Base-by-base conservation (phyloP, 1,139 yeast genomes). In the Blastobotrys serpentis region DNA sequence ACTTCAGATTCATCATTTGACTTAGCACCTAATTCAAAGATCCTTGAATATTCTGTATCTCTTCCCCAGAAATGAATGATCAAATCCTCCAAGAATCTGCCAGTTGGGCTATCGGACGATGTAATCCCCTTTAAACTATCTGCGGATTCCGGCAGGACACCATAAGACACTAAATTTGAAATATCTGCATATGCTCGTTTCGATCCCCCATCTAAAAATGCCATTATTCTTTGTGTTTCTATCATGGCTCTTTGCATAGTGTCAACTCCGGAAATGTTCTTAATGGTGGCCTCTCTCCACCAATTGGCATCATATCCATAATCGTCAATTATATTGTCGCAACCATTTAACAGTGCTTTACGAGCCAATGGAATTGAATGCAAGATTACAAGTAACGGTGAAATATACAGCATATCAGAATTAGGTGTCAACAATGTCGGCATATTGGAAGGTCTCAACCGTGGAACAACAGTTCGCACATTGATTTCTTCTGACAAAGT, bases 201-300 rank as follows among this genome's bases (percentile, higher is more conserved):
- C 0, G 79, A 69, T 14, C 56, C 60, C 3, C 70, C 72, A 32
- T 70, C 74, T 40, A 76, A 55, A 56, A 74, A 75, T 1, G 74
- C 78, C 52, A 75, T 64, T 13, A 71, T 44, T 48, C 78, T 61
- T 53, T 76, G 80, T 0, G 69, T 53, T 56, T 76, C 81, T 33
- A 67, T 49, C 19, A 65, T 45, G 42, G 61, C 42, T 2, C 50
- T 48, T 18, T 36, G 25, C 25, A 36, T 36, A n/a, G 19, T 17
- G 4, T 18, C 25, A 17, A 7, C 19, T 7, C 65, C 19, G n/a
- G 32, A 4, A 4, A 29, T 4, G 32, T 29, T 29, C 2, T 46
- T 50, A 2, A 57, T 58, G 7, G 59, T 51, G 2, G 68, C 70
- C 3, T 72, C 71, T 42, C 61, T 68, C 72, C 75, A 76, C 81